Conservation (phyloP, 305 asterid genomes). For the Striga hermonthica region DNA sequence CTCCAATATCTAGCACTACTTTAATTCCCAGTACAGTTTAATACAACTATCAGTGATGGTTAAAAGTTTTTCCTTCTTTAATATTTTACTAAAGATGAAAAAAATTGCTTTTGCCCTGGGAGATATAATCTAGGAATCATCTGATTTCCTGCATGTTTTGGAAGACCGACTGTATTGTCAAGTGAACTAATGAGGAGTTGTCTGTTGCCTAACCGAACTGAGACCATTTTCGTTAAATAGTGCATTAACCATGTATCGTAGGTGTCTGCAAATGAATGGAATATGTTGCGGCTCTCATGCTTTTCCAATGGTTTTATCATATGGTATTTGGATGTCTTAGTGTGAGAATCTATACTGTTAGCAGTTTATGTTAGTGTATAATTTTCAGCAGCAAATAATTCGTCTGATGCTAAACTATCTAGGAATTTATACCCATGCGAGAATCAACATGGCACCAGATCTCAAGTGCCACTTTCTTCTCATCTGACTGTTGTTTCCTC, state of each 20-base stretch:
- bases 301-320: not conserved
- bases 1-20: no score
- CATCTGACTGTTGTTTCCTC: conserved; percentile 15
- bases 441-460: conserved; percentile 14
- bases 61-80: no score
- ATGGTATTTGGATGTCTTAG: not conserved
- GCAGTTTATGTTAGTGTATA: not conserved
- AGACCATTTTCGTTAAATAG: not conserved
- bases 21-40: no score
- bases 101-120: no score
- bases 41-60: no score
- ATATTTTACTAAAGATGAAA: no score
- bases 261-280: not conserved
- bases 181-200: no score
- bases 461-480: conserved; percentile 13
- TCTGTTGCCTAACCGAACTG: not conserved
- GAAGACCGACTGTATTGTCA: no score
- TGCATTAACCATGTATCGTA: not conserved
- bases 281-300: no score
- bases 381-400: not conserved
- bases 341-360: not conserved
- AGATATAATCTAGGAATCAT: no score
- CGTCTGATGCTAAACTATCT: not conserved
- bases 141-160: no score
- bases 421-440: conserved; percentile 6